A percentile compares a stretch with the other conserved stretches of the same genome.
Evolutionary conservation across 768 basidiomycete species (phyloP).

Genomic region (Hebeloma cylindrosporum): DNA sequence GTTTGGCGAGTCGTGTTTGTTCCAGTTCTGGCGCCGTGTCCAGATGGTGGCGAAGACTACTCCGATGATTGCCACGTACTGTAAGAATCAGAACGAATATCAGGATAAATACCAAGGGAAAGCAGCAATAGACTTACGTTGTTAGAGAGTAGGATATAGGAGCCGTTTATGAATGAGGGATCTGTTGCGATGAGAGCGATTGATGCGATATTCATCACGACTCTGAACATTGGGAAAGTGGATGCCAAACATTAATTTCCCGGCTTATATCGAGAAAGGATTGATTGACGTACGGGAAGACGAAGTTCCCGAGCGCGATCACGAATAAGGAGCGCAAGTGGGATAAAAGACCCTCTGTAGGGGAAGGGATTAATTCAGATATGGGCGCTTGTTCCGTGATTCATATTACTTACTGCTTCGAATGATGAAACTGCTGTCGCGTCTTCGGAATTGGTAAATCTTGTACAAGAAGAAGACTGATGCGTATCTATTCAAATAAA

Average conservation of each 20-base stretch:
- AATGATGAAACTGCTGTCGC: constrained; percentile 5
- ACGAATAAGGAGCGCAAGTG: constrained; percentile 33
- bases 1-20: constrained; percentile 7
- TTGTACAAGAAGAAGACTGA: constrained; percentile 29
- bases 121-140: constrained; percentile 21
- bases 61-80: constrained; percentile 35
- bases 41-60: constrained; percentile 38
- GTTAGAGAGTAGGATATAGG: constrained; percentile 19
- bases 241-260: neutral
- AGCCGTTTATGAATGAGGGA: constrained; percentile 21
- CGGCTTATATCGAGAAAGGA: neutral
- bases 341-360: constrained; percentile 18
- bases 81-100: neutral
- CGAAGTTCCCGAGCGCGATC: constrained; percentile 37
- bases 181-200: constrained; percentile 28
- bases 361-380: neutral
- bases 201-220: constrained; percentile 33
- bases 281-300: constrained; percentile 28
- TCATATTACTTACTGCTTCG: constrained; percentile 14
- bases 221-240: constrained; percentile 1
- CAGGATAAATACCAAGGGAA: neutral
- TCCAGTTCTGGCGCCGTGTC: constrained; percentile 23
- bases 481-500: constrained; percentile 20
- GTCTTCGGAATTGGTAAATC: constrained; percentile 10
- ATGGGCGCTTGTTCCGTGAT: neutral